Evolutionary conservation across 192 early-diverging fungal species (phyloP), one percentile per base, ranked within the genome.

Genomic region (Coemansia javaensis): DNA sequence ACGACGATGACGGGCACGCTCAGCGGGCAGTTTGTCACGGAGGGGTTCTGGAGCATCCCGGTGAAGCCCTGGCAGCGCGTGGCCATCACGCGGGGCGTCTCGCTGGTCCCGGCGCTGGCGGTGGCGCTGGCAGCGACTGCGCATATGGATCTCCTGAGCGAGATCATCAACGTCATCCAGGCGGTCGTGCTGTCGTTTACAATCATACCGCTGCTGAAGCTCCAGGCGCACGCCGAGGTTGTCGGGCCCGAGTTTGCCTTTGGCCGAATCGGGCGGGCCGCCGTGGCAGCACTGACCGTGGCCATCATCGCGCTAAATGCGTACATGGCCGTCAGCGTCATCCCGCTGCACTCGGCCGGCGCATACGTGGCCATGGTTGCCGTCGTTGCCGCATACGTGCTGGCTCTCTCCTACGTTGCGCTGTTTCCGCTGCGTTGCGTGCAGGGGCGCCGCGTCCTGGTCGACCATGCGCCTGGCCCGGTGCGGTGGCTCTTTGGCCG

Each of bases 1-100:
- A 86, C 85, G 2, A 90, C 90, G 9, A 92, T 95, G 75, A 87
- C 92, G 8, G 90, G 91, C 20, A 95, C 92, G 10, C 61, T 95
- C 44, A 89, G 89, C 8, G 92, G 92, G 3, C 90, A 93, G 71
- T 89, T 90, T 50, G 85, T 91, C 24, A 90, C 90, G 41, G 87
- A 93, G 47, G 90, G 90, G 6, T 94, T 91, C 56, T 83, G 92
- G 59, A 63, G 69, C 40, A 85, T 82, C 40, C 63, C 73, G 15
- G 72, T 84, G 31, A 84, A 83, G 48, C 73, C 80, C 31, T 86
- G 85, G 85, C 82, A 86, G 45, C 77, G 85, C n/a, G 64, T 84
- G 32, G 75, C 77, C 2, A 50, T 83, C 30, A 84, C 83, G 9
- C 75, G 82, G 21, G 63, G 65, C 16, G 69, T 86, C 33, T 81